Evolutionary conservation across 352 stramenopile species (phyloP).

Genomic region (Aphanomyces euteiches): DNA sequence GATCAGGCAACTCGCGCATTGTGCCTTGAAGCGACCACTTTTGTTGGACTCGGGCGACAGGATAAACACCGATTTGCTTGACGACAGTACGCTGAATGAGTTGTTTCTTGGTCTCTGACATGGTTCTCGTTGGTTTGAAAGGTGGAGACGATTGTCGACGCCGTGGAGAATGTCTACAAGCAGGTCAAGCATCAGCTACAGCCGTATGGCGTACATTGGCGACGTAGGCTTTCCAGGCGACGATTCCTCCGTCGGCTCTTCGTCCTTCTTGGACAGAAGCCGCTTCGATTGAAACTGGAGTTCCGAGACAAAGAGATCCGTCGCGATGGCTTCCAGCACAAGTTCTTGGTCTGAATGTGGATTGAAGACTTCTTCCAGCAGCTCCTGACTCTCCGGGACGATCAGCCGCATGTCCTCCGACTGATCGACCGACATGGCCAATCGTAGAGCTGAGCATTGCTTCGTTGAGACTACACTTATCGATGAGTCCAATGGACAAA

Average conservation of each 20-base stretch:
- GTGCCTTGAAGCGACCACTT: constrained; percentile 70
- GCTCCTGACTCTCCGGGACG: constrained; percentile 11
- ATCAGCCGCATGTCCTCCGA: constrained; percentile 19
- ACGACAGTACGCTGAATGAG: constrained; percentile 56
- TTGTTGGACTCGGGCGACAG: constrained; percentile 66
- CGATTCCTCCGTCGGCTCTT: too few relatives aligned
- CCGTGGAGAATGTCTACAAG: constrained; percentile 32
- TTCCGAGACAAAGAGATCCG: constrained; percentile 80
- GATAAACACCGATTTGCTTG: constrained; percentile 60
- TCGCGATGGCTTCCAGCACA: constrained; percentile 79
- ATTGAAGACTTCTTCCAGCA: constrained; percentile 2
- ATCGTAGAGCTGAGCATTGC: not conserved
- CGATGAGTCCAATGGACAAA: too few relatives aligned
- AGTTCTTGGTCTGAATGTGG: constrained; percentile 56
- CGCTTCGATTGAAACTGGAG: constrained; percentile 82
- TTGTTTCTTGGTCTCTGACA: constrained; percentile 27
- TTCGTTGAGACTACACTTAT: too few relatives aligned
- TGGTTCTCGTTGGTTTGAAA: constrained; percentile 10
- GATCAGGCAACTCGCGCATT: constrained; percentile 57
- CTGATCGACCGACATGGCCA: constrained; percentile 19
- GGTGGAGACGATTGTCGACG: not conserved
- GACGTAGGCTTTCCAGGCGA: not conserved
- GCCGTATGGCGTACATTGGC: constrained; percentile 32
- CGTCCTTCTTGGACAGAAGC: constrained; percentile 47
- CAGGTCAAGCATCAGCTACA: constrained; percentile 53